Percentiles rank a stretch among this genome's conserved stretches.
phyloP scores from a whole-genome alignment of 2,329 filamentous ascomycete genomes.

The Gnomoniopsis smithogilvyi region DNA sequence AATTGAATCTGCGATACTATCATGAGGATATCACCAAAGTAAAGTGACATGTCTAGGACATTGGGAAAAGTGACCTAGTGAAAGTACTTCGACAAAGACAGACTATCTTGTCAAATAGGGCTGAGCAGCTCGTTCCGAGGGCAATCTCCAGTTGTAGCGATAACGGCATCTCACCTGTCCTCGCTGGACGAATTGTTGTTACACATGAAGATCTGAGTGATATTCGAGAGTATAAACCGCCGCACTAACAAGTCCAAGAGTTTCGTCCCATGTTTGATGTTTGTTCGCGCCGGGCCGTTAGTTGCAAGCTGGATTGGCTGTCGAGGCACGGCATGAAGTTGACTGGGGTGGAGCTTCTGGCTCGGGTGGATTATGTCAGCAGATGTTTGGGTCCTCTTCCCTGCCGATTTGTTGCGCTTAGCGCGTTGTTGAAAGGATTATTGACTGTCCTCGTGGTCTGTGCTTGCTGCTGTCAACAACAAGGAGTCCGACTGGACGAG shows the following conservation, averaged over 20 bases:
- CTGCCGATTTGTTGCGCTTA: not conserved
- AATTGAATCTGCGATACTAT: no score
- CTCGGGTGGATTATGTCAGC: slow-evolving; percentile 6
- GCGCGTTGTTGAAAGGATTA: not conserved
- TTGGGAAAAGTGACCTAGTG: no score
- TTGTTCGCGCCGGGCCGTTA: not conserved
- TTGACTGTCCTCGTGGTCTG: not conserved
- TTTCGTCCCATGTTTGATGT: not conserved
- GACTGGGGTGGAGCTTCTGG: not conserved
- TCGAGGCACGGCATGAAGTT: not conserved
- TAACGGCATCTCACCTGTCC: no score
- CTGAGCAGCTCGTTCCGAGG: no score
- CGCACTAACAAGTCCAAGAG: not conserved
- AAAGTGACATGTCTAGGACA: no score
- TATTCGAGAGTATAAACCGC: no score
- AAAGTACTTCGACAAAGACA: no score
- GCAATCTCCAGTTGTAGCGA: no score
- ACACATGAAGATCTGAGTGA: no score
- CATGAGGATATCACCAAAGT: no score
- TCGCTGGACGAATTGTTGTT: no score
- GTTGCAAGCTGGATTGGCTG: not conserved
- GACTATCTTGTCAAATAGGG: no score
- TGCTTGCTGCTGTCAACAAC: not conserved
- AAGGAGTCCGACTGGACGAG: not conserved
- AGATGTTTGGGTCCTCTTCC: not conserved